These are phyloP conservation scores for Populus tremula DNA, from an alignment of 345 rosid species.

Conservation along the genomic window DNA sequence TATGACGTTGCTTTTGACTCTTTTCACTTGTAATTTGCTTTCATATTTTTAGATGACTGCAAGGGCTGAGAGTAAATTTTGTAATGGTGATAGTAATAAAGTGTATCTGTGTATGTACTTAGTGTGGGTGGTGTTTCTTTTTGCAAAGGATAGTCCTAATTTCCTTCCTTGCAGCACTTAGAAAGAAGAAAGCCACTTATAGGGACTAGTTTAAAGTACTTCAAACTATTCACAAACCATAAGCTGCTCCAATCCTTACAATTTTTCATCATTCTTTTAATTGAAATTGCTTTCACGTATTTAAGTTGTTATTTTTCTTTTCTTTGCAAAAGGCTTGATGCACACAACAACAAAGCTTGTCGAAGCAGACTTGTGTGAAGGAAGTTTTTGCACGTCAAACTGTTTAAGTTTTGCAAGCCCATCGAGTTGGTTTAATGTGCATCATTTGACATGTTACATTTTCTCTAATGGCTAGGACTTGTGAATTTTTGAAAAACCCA, in stretches of 20 bases:
- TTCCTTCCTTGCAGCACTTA: background rate
- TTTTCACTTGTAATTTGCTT: background rate
- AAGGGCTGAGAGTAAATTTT: background rate
- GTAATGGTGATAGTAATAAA: background rate
- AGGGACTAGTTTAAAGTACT: background rate
- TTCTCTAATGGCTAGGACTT: conserved; percentile 18
- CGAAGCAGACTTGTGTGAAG: conserved; percentile 39
- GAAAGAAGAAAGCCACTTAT: background rate
- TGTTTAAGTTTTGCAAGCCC: conserved; percentile 41
- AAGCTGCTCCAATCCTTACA: conserved; percentile 2
- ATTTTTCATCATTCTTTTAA: conserved; percentile 7
- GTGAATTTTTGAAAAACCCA: background rate
- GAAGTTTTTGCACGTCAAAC: conserved; percentile 32
- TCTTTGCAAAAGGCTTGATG: conserved; percentile 38
- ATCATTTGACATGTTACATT: conserved; percentile 20
- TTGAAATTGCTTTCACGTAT: conserved; percentile 17
- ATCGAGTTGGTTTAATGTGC: conserved; percentile 28
- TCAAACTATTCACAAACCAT: conserved; percentile 6
- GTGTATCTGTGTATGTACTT: background rate
- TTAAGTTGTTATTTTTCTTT: conserved; percentile 35
- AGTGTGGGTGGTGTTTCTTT: background rate
- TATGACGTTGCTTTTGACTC: background rate
- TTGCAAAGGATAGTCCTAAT: background rate
- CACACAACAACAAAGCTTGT: conserved; percentile 35
- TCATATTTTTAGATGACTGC: conserved; percentile 1